Percentiles rank a stretch among this genome's conserved stretches.
phyloP scores from a whole-genome alignment of 768 basidiomycete genomes.

The Favolaschia claudopus region DNA sequence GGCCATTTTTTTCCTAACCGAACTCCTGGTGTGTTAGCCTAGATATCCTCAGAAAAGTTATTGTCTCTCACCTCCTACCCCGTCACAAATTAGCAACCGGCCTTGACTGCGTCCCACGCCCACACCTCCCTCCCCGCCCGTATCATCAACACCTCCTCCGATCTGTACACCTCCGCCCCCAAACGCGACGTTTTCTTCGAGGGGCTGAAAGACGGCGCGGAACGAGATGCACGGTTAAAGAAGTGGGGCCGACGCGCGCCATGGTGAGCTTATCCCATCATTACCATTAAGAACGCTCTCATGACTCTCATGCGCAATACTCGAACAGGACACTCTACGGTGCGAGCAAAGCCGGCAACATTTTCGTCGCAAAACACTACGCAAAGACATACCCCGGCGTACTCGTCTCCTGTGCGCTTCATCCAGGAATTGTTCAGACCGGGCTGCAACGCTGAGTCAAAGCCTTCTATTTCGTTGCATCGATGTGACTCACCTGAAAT shows the following conservation, averaged over 20 bases:
- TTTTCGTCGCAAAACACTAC: constrained; percentile 4
- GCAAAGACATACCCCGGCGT: not conserved
- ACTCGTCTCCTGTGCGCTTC: constrained; percentile 21
- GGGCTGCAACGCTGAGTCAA: constrained; percentile 13
- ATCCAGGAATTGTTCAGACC: constrained; percentile 8
- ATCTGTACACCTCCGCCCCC: not conserved
- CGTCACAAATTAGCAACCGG: constrained; percentile 10
- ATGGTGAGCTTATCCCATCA: not conserved
- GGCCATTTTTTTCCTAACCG: constrained; percentile 41
- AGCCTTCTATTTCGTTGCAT: not conserved
- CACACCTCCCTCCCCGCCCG: constrained; percentile 13
- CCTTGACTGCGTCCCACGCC: constrained; percentile 3
- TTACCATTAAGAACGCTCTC: not conserved
- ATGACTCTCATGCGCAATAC: not conserved
- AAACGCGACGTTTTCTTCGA: constrained; percentile 1
- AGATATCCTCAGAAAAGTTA: too few relatives aligned
- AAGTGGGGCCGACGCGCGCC: constrained; percentile 11
- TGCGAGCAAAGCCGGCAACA: constrained; percentile 18
- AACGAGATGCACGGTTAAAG: constrained; percentile 13
- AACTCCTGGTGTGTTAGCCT: constrained; percentile 33
- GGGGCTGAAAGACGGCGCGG: constrained; percentile 6
- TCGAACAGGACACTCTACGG: constrained; percentile 19
- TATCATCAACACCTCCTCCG: constrained; percentile 14
- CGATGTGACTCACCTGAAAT: not conserved
- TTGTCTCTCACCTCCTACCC: not conserved